phyloP scores from a whole-genome alignment of 2,329 filamentous ascomycete genomes.

The Aspergillus fructus region DNA sequence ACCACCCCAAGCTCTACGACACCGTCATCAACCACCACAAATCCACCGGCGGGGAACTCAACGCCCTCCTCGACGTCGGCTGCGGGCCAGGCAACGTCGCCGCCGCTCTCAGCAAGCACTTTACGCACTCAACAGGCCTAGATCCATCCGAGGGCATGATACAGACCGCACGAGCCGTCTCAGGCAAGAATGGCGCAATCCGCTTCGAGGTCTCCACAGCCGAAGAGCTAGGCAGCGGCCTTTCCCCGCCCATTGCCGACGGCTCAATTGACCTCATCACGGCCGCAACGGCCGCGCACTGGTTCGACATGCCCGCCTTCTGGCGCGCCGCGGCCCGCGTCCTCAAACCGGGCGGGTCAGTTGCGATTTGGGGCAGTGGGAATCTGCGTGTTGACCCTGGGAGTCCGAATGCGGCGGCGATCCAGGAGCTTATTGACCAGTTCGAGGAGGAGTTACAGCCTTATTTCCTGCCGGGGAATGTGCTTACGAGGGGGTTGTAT shows the following conservation, averaged over 20 bases:
- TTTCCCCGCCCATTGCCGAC: not conserved
- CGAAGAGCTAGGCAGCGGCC: slow-evolving; percentile 32
- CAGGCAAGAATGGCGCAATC: slow-evolving; percentile 31
- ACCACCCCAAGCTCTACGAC: slow-evolving; percentile 49
- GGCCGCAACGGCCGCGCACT: slow-evolving; percentile 8
- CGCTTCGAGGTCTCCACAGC: slow-evolving; percentile 46
- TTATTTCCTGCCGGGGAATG: slow-evolving; percentile 46
- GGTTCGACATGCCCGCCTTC: slow-evolving; percentile 11
- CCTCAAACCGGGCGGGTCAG: slow-evolving; percentile 6
- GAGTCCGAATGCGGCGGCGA: slow-evolving; percentile 41
- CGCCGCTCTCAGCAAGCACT: slow-evolving; percentile 47
- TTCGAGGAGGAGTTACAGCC: slow-evolving; percentile 40
- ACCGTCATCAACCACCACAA: slow-evolving; percentile 49
- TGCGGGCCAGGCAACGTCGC: slow-evolving; percentile 57
- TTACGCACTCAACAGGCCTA: slow-evolving; percentile 49
- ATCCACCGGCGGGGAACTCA: slow-evolving; percentile 45
- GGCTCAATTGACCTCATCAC: slow-evolving; percentile 6
- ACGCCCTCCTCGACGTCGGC: slow-evolving; percentile 54
- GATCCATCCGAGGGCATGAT: slow-evolving; percentile 59
- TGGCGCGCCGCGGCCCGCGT: slow-evolving; percentile 3
- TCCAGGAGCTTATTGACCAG: slow-evolving; percentile 44
- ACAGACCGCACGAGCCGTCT: slow-evolving; percentile 37
- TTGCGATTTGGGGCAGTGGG: slow-evolving; percentile 19
- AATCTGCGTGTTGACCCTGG: slow-evolving; percentile 19
- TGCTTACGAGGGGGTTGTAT: slow-evolving; percentile 44